Conservation (phyloP, 345 rosid genomes). For the Aurinia saxatilis region DNA sequence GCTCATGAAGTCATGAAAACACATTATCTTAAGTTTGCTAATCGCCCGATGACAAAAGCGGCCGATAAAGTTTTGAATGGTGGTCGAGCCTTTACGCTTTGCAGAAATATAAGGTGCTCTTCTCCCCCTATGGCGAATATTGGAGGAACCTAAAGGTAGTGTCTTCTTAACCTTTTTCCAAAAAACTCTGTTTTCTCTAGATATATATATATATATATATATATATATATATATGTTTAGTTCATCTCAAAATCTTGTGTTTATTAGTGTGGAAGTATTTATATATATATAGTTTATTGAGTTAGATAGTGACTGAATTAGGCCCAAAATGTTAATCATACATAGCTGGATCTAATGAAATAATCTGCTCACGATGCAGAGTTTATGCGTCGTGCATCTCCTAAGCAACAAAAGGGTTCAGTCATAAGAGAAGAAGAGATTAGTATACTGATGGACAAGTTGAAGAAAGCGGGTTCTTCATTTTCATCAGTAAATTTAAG, state of each 20-base stretch:
- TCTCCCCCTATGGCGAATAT: conserved; percentile 44
- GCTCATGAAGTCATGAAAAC: conserved; percentile 43
- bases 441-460: conserved; percentile 10
- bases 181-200: not conserved
- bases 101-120: no score
- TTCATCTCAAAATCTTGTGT: no score
- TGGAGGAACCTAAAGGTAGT: conserved; percentile 44
- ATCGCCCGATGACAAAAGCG: conserved; percentile 23
- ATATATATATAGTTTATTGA: not conserved
- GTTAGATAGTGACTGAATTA: no score
- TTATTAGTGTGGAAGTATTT: no score
- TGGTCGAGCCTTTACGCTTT: no score
- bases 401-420: conserved; percentile 36
- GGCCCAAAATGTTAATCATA: no score
- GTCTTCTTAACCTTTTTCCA: not conserved
- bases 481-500: conserved; percentile 34
- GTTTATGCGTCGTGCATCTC: conserved; percentile 38
- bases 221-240: no score
- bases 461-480: not conserved
- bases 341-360: not conserved
- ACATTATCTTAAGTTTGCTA: conserved; percentile 36
- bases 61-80: conserved; percentile 22
- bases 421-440: conserved; percentile 46
- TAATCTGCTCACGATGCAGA: not conserved
- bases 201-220: no score